Evolutionary conservation across 148 eudicot species (phyloP), one percentile per base, ranked within the genome.

Genomic region (Agrostemma githago): DNA sequence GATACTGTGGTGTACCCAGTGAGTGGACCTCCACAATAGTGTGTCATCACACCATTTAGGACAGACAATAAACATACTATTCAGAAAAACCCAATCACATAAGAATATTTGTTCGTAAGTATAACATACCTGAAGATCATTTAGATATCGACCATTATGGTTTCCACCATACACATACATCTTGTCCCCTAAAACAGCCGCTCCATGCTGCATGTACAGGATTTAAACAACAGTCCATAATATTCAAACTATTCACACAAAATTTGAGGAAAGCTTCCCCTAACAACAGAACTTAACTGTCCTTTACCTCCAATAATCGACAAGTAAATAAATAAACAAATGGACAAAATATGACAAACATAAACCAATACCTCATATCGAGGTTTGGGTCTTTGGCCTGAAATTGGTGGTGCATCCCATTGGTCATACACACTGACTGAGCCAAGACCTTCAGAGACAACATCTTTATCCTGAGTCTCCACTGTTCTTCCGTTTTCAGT

Each of bases 121-220:
- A 17, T 5, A 46, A 60, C 10, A 76, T 78, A 95, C 99, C 97
- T 95, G 99, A 76, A 95, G 96, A 86, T 95, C 99, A 79, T 75
- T 92, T 71, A 95, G 90, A 87, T 95, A 95, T 62, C 97, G 99
- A 17, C 99, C 99, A 84, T 95, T 95, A 87, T 95, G 91, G 78
- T 89, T 95, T 79, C 99, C 99, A 15, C 99, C 97, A 76, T 84
- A 90, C 73, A 90, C 68, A 82, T 95, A 95, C 99, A 95, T 90
- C 82, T 90, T 95, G 79, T 92, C 91, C 62, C 90, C 91, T 74
- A 95, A 69, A 72, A 95, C 87, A 74, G 97, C 96, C 75, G 99
- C 94, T 78, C 94, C 99, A 81, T 95, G 97, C 99, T 92, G 89
- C 78, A 79, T 70, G 84, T 64, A 65, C 43, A 79, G 66, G 62